Base-by-base conservation (phyloP, 495 filamentous ascomycete species). In the Elaphomyces granulatus region DNA sequence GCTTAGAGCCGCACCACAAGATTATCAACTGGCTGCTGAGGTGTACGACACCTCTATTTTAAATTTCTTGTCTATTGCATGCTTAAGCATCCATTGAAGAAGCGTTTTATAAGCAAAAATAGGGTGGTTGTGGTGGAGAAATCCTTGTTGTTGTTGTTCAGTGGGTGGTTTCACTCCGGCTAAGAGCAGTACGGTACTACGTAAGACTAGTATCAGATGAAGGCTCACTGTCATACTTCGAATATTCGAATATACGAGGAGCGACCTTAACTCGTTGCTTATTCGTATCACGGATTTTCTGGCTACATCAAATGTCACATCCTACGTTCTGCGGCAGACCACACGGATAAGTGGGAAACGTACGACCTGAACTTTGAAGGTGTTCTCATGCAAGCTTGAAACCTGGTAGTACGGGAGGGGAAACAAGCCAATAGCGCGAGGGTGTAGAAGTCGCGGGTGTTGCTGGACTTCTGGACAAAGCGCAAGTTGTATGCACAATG, bases 361-460 rank as follows among this genome's bases (percentile, higher is more conserved):
- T 82, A 76, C 60, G 78, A 83, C 31, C 68, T 83, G 12, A 83
- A 83, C 80, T 82, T 40, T 49, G 82, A 1, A 66, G 82, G 0
- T 66, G 78, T 0, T 75, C 64, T 41, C 71, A 70, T 0, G 56
- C 62, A 9, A 19, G 47, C 3, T 14, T 45, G 19, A 18, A 32
- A 0, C 52, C 71, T 7, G 56, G 44, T 41, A 60, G 35, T 40
- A 48, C 32, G 41, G 62, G 43, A 43, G 54, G 60, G 1, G 79
- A 75, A 75, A 48, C 31, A 44, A 64, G 43, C 45, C 55, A 60
- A 1, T 81, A 76, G 76, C 58, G 75, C 4, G 66, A 57, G 0
- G 80, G 80, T 0, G 26, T 80, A 1, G 32, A 51, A 0, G 76
- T 72, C 15, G 60, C 66, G 8, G 74, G 64, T 73, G 3, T 47